Conservation (phyloP, 2,329 filamentous ascomycete species). For the Stagonosporopsis tanaceti region DNA sequence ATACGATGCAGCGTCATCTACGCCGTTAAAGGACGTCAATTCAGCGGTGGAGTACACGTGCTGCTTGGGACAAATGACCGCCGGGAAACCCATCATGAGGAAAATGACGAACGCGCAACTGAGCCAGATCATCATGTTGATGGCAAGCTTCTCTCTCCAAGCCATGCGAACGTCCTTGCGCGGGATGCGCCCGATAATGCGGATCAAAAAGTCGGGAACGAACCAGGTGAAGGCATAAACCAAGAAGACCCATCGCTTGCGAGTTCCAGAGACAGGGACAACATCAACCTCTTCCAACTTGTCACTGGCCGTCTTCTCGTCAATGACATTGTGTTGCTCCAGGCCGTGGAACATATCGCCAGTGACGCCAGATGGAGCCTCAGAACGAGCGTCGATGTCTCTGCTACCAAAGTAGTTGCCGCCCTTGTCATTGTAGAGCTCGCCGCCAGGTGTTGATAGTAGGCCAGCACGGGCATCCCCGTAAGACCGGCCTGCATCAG, state of each 20-base stretch:
- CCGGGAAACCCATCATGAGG: constrained; percentile 88
- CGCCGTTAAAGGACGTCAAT: constrained; percentile 76
- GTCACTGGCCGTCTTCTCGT: constrained; percentile 92
- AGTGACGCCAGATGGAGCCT: constrained; percentile 92
- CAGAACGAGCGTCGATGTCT: constrained; percentile 85
- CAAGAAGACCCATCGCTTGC: constrained; percentile 89
- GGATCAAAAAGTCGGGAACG: constrained; percentile 84
- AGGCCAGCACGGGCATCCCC: constrained; percentile 67
- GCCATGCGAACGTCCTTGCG: constrained; percentile 91
- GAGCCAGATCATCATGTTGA: constrained; percentile 97
- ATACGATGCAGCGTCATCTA: constrained; percentile 70
- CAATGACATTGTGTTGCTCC: constrained; percentile 92
- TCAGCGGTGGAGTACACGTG: constrained; percentile 84
- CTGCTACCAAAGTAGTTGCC: constrained; percentile 82
- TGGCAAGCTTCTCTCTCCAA: constrained; percentile 97
- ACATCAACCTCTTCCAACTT: constrained; percentile 91
- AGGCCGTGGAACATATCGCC: constrained; percentile 98
- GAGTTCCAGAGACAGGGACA: constrained; percentile 75
- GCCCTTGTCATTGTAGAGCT: constrained; percentile 77
- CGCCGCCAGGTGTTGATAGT: constrained; percentile 63
- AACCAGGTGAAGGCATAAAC: constrained; percentile 87
- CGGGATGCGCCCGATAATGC: constrained; percentile 80
- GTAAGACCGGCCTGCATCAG: constrained; percentile 62
- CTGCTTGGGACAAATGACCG: constrained; percentile 89
- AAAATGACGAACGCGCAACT: constrained; percentile 80